Evolutionary conservation across 2,329 filamentous ascomycete genomes (phyloP).

Genomic region (Pyricularia pennisetigena): DNA sequence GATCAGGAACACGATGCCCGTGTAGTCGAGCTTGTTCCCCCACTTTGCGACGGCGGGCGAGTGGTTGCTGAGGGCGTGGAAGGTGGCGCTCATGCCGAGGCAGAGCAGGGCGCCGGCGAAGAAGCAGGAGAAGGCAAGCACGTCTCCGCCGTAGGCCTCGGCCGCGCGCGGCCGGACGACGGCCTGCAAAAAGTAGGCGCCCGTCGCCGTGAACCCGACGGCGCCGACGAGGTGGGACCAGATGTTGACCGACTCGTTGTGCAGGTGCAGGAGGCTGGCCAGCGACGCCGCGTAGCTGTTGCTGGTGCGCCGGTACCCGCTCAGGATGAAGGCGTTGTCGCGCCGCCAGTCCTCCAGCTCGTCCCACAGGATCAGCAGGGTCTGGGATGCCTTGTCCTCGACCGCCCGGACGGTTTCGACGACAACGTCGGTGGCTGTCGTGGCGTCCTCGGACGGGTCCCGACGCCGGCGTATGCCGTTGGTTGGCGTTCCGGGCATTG

Average conservation of each 20-base stretch:
- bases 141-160: constrained; percentile 39
- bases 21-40: constrained; percentile 90
- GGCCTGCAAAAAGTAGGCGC: constrained; percentile 29
- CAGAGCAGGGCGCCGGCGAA: constrained; percentile 65
- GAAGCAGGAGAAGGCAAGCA: constrained; percentile 69
- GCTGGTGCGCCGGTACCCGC: constrained; percentile 42
- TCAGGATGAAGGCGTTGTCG: constrained; percentile 46
- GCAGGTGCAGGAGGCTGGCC: constrained; percentile 39
- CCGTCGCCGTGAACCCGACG: constrained; percentile 41
- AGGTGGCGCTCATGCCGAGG: constrained; percentile 74
- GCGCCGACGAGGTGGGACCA: constrained; percentile 59
- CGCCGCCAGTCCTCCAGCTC: constrained; percentile 49
- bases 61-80: constrained; percentile 79
- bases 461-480: background rate
- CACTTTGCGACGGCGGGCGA: constrained; percentile 66
- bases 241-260: constrained; percentile 56
- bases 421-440: background rate
- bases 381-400: constrained; percentile 28
- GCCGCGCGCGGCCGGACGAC: constrained; percentile 51
- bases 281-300: constrained; percentile 36
- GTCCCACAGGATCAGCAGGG: constrained; percentile 43
- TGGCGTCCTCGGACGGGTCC: background rate
- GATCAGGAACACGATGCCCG: constrained; percentile 86
- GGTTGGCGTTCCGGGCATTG: background rate
- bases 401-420: constrained; percentile 19